Evolutionary conservation across 495 filamentous ascomycete species (phyloP), one percentile per base, ranked within the genome.

Genomic region (Penicillium cosmopolitanum): DNA sequence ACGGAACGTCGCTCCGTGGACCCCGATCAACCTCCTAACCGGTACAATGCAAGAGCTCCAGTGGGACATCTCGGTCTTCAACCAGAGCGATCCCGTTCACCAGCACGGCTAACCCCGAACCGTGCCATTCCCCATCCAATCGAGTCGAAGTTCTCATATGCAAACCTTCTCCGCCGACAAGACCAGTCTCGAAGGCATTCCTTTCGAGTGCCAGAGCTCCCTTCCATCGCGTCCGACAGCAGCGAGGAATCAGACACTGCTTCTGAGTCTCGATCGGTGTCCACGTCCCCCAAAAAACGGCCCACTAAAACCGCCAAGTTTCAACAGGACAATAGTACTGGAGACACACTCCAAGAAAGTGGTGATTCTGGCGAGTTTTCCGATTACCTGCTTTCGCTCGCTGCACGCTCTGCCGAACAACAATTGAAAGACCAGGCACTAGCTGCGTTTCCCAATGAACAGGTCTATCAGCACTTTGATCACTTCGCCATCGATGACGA

Each of bases 301-400:
- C 19, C 7, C 18, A 50, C 6, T 4, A 51, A 28, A 18, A 6
- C 55, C 60, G 68, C 47, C 36, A 38, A 38, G 11, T 38, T n/a
- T 38, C 2, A 13, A 5, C 28, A 7, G 76, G 74, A 61, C 68
- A 76, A 54, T 75, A 76, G 73, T 28, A 75, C 28, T 71, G n/a
- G 67, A 56, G 33, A 69, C 63, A 62, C 72, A 36, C 79, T 44
- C 58, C 71, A 75, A 66, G 87, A 78, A 79, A 89, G 77, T 76
- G 86, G 85, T 51, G 87, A 93, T 71, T 87, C 87, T 36, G 79
- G 84, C 40, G 79, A 84, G 58, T 86, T 89, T 57, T 86, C 87
- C 46, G 87, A 86, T 12, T 93, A 92, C 63, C 72, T 96, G 42
- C 81, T 94, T 16, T 85, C 87, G 19, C 75, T 96, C 52, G 90